Conservation (phyloP, 1,139 yeast species). For the Chernovozyma aurita region DNA sequence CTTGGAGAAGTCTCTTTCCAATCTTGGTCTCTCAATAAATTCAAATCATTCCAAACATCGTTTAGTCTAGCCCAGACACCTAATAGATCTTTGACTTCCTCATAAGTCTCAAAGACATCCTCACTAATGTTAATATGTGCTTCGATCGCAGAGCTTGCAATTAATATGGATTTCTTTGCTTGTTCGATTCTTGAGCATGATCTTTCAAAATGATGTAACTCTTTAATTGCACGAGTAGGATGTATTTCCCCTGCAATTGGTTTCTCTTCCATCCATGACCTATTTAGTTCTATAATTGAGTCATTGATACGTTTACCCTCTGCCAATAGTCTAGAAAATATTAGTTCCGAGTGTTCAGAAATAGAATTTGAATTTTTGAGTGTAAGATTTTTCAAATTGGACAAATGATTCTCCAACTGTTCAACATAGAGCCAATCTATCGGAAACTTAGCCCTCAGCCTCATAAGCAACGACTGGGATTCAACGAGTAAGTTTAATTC, state of each 20-base stretch:
- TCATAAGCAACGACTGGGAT: conserved; percentile 44
- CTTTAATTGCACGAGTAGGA: conserved; percentile 49
- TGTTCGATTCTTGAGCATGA: conserved; percentile 16
- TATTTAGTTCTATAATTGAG: conserved; percentile 18
- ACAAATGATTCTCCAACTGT: conserved; percentile 53
- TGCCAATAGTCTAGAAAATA: conserved; percentile 37
- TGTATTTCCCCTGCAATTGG: conserved; percentile 33
- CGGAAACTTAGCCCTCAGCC: conserved; percentile 47
- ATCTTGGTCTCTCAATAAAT: conserved; percentile 33
- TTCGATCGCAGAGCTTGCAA: conserved; percentile 41
- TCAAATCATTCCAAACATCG: conserved; percentile 49
- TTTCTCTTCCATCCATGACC: conserved; percentile 31
- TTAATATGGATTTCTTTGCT: conserved; percentile 22
- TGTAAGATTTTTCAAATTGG: conserved; percentile 42
- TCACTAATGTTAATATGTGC: conserved; percentile 28
- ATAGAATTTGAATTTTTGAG: conserved; percentile 33
- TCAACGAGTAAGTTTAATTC: conserved; percentile 20
- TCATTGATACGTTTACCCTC: conserved; percentile 39
- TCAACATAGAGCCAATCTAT: conserved; percentile 58
- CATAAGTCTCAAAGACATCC: conserved; percentile 27
- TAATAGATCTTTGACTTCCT: conserved; percentile 56
- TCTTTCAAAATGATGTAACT: conserved; percentile 40
- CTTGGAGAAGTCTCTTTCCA: conserved; percentile 55
- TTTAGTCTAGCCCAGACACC: conserved; percentile 66
- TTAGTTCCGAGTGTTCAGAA: conserved; percentile 37